phyloP scores from a whole-genome alignment of 148 eudicot species.

The Nyssa sinensis region DNA sequence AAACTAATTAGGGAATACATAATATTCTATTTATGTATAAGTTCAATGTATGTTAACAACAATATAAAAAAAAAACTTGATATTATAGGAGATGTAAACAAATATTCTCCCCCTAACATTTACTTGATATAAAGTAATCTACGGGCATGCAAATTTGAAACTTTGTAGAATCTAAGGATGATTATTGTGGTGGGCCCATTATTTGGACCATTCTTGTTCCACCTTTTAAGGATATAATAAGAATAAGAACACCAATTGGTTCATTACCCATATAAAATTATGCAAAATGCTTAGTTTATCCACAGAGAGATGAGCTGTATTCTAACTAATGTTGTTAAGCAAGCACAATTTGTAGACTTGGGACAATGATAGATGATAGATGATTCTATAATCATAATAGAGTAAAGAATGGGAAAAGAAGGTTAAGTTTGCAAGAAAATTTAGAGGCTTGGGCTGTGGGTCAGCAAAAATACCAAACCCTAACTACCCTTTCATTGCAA shows the following conservation, averaged over 20 bases:
- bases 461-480: slow-evolving; percentile 4
- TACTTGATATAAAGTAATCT: too few species aligned
- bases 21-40: too few species aligned
- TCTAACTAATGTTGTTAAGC: neutral
- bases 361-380: neutral
- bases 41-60: too few species aligned
- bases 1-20: too few species aligned
- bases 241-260: neutral
- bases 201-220: too few species aligned
- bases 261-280: neutral
- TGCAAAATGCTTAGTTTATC: neutral
- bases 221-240: neutral
- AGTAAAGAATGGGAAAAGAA: neutral
- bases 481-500: neutral
- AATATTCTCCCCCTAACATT: neutral
- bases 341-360: neutral
- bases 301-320: neutral
- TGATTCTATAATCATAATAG: neutral
- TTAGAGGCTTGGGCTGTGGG: neutral
- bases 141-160: neutral
- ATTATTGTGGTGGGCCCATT: neutral
- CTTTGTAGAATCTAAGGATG: neutral
- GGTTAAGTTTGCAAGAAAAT: slow-evolving; percentile 13
- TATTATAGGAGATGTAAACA: too few species aligned
- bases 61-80: too few species aligned